phyloP scores from a whole-genome alignment of 2,329 filamentous ascomycete genomes.

The Aspergillus awamori region DNA sequence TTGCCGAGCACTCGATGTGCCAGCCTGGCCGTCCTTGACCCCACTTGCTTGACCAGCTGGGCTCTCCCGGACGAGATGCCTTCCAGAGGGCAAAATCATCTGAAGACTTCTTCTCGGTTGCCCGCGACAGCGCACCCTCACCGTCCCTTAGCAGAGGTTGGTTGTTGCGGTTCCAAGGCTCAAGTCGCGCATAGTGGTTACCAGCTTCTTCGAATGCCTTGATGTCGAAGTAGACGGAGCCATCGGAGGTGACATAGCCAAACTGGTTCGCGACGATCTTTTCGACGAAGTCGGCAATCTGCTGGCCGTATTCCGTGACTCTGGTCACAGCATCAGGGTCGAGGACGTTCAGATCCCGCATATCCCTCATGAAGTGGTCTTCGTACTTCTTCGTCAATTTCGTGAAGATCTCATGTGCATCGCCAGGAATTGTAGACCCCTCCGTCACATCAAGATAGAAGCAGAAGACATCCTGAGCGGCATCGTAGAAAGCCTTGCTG shows the following conservation, averaged over 20 bases:
- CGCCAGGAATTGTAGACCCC: constrained; percentile 59
- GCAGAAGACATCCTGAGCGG: constrained; percentile 66
- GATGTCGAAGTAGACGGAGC: constrained; percentile 95
- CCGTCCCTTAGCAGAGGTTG: constrained; percentile 77
- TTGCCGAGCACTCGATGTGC: constrained; percentile 97
- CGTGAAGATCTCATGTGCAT: constrained; percentile 77
- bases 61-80: constrained; percentile 86
- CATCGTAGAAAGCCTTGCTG: constrained; percentile 56
- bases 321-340: constrained; percentile 79
- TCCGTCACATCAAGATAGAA: constrained; percentile 75
- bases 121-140: constrained; percentile 73
- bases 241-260: constrained; percentile 73
- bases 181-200: constrained; percentile 81
- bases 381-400: constrained; percentile 85
- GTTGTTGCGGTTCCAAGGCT: constrained; percentile 83
- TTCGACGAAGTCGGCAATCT: constrained; percentile 84
- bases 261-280: constrained; percentile 83
- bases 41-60: constrained; percentile 86
- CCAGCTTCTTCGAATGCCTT: constrained; percentile 79
- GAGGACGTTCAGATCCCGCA: constrained; percentile 82
- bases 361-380: constrained; percentile 82
- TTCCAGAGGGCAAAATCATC: constrained; percentile 96
- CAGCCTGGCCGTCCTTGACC: constrained; percentile 86
- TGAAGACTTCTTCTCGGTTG: constrained; percentile 69
- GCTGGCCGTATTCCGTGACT: constrained; percentile 88